These are phyloP conservation scores for Ogataea sp. DNA, from an alignment of 805 yeast genomes.

Conservation along the genomic window DNA sequence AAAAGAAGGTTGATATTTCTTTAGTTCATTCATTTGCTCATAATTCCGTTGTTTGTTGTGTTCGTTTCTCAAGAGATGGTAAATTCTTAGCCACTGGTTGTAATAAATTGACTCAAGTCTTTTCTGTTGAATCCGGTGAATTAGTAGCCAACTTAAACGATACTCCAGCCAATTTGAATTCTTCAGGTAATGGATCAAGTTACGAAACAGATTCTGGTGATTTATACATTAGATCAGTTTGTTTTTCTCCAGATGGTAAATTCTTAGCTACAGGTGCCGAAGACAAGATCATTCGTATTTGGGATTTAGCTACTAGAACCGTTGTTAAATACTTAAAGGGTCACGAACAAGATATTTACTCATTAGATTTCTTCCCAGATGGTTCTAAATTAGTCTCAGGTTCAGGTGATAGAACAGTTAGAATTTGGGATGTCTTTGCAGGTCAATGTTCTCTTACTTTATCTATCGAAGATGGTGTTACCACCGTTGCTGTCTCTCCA, in stretches of 20 bases:
- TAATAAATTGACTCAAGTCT: constrained; percentile 91
- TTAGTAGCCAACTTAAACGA: constrained; percentile 80
- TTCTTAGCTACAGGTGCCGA: constrained; percentile 92
- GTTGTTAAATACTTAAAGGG: constrained; percentile 84
- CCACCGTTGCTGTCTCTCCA: constrained; percentile 95
- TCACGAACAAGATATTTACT: constrained; percentile 96
- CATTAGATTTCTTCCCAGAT: constrained; percentile 89
- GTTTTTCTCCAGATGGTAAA: constrained; percentile 93
- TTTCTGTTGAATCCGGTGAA: constrained; percentile 86
- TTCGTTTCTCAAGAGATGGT: constrained; percentile 86
- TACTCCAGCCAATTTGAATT: constrained; percentile 45
- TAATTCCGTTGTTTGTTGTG: constrained; percentile 94
- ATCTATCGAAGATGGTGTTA: constrained; percentile 94
- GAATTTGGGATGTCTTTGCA: constrained; percentile 90
- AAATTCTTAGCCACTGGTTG: constrained; percentile 94
- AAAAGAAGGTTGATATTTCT: constrained; percentile 72
- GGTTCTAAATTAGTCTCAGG: constrained; percentile 93
- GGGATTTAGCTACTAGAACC: constrained; percentile 85
- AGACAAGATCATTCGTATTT: constrained; percentile 84
- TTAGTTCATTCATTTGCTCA: constrained; percentile 87
- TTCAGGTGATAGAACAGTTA: constrained; percentile 91
- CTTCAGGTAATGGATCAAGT: constrained; percentile 21
- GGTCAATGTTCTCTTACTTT: constrained; percentile 86
- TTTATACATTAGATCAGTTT: constrained; percentile 88
- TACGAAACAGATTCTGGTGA: constrained; percentile 69